These are phyloP conservation scores for Terfezia boudieri DNA, from an alignment of 495 filamentous ascomycete species.

Conservation along the genomic window DNA sequence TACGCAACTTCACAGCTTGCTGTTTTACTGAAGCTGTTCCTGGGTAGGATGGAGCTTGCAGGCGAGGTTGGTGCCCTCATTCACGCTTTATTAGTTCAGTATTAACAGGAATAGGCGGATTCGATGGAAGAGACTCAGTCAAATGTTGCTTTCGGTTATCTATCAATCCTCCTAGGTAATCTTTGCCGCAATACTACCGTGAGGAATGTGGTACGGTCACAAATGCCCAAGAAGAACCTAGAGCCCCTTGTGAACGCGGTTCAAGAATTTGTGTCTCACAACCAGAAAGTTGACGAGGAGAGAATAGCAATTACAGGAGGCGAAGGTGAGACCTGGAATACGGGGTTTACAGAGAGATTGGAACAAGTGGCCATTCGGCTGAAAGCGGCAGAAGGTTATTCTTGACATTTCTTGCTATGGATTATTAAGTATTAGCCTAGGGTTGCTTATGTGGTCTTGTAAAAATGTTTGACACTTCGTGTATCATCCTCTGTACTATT, in stretches of 20 bases:
- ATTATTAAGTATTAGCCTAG: too few relatives aligned
- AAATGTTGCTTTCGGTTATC: slow-evolving; percentile 78
- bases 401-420: too few relatives aligned
- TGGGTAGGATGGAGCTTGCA: slow-evolving; percentile 20
- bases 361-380: slow-evolving; percentile 30
- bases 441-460: neutral
- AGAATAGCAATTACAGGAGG: slow-evolving; percentile 23
- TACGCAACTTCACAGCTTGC: slow-evolving; percentile 12
- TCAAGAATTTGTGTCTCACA: slow-evolving; percentile 60
- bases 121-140: slow-evolving; percentile 62
- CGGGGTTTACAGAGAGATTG: slow-evolving; percentile 36
- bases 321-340: slow-evolving; percentile 25
- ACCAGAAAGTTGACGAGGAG: slow-evolving; percentile 47
- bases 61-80: slow-evolving; percentile 21
- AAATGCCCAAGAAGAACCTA: slow-evolving; percentile 37
- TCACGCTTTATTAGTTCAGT: neutral
- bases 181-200: slow-evolving; percentile 41
- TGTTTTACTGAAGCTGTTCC: slow-evolving; percentile 25
- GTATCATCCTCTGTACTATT: too few relatives aligned
- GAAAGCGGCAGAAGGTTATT: slow-evolving; percentile 6
- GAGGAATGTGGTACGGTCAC: slow-evolving; percentile 26
- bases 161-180: slow-evolving; percentile 64
- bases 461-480: too few relatives aligned
- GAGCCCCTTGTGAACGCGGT: slow-evolving; percentile 48
- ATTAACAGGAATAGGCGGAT: slow-evolving; percentile 36